Evolutionary conservation across 495 filamentous ascomycete genomes (phyloP).

Genomic region (Parathielavia appendiculata): DNA sequence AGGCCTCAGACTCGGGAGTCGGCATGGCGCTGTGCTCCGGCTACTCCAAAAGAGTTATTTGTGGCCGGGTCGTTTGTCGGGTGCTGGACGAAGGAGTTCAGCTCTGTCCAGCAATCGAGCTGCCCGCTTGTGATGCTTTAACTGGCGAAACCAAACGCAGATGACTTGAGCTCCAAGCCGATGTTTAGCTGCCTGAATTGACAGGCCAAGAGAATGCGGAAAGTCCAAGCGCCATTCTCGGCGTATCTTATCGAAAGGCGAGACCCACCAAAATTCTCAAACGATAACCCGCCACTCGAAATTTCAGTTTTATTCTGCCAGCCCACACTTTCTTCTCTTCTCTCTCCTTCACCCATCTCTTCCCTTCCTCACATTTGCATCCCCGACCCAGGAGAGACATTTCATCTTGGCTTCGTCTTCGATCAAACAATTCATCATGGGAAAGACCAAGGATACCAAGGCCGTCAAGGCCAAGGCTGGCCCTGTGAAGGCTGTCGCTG

Average conservation of each 20-base stretch:
- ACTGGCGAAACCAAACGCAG: slow-evolving; percentile 6
- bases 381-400: slow-evolving; percentile 16
- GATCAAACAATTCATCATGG: slow-evolving; percentile 42
- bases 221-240: background rate
- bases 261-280: slow-evolving; percentile 10
- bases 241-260: slow-evolving; percentile 2
- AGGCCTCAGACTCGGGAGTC: slow-evolving; percentile 85
- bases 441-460: slow-evolving; percentile 51
- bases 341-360: slow-evolving; percentile 14
- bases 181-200: slow-evolving; percentile 10
- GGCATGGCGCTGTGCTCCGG: slow-evolving; percentile 48
- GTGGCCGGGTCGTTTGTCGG: slow-evolving; percentile 5
- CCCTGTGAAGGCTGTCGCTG: slow-evolving; percentile 22
- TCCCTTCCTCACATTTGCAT: slow-evolving; percentile 6
- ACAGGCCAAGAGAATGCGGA: background rate
- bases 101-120: slow-evolving; percentile 14
- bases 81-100: slow-evolving; percentile 14
- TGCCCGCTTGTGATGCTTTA: slow-evolving; percentile 12
- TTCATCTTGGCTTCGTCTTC: slow-evolving; percentile 18
- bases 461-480: slow-evolving; percentile 44
- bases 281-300: slow-evolving; percentile 4
- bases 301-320: background rate
- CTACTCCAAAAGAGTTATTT: background rate
- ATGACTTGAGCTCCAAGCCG: slow-evolving; percentile 11
- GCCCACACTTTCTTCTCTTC: background rate